Conservation (phyloP, 441 rosid genomes). For the Daphne laureola region DNA sequence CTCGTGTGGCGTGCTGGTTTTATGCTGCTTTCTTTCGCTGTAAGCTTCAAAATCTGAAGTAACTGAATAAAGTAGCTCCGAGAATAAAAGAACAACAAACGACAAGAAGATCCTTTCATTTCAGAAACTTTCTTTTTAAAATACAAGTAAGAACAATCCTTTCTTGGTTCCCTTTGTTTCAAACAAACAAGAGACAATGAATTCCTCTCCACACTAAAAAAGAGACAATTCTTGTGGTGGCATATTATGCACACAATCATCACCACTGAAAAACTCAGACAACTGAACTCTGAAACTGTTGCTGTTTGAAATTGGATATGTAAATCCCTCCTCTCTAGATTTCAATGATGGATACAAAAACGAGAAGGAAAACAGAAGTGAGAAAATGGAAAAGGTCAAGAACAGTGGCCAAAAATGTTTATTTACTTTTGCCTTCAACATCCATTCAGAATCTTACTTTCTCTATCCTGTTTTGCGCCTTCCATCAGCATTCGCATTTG, state of each 20-base stretch:
- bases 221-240: constrained; percentile 22
- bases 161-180: too few species aligned
- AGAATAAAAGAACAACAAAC: not conserved
- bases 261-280: constrained; percentile 21
- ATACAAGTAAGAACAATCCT: constrained; percentile 9
- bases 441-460: constrained; percentile 26
- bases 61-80: too few species aligned
- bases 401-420: constrained; percentile 1
- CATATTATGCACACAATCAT: constrained; percentile 17
- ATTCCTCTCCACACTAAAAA: constrained; percentile 16
- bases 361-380: not conserved
- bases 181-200: constrained; percentile 5
- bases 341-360: constrained; percentile 19
- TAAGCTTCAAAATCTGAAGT: too few species aligned
- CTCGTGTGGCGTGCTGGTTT: too few species aligned
- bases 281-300: constrained; percentile 11
- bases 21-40: too few species aligned
- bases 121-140: constrained; percentile 2
- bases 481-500: constrained; percentile 28
- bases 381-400: constrained; percentile 7
- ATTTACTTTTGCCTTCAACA: constrained; percentile 10
- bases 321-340: constrained; percentile 17
- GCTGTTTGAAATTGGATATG: constrained; percentile 11
- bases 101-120: constrained; percentile 5
- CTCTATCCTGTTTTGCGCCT: constrained; percentile 47